Conservation (phyloP, 2,329 filamentous ascomycete genomes). For the Pseudocercospora musae region DNA sequence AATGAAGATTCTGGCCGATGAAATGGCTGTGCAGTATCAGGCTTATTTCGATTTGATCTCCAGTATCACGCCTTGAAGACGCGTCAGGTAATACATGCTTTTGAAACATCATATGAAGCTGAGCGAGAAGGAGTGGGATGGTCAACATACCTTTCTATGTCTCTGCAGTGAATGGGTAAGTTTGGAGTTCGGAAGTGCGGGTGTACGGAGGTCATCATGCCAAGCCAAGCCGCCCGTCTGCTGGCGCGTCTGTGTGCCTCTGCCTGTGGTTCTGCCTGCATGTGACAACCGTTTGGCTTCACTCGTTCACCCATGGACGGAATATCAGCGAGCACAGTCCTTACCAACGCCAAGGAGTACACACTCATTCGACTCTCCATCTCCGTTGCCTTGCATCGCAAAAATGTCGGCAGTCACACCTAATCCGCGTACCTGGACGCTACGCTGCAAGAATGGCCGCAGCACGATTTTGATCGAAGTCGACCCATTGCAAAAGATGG, state of each 20-base stretch:
- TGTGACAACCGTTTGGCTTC: background rate
- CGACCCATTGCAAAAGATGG: slow-evolving; percentile 42
- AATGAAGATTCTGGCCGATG: background rate
- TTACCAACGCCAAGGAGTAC: background rate
- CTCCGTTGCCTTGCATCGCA: background rate
- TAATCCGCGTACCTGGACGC: slow-evolving; percentile 37
- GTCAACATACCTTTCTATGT: background rate
- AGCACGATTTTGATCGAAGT: slow-evolving; percentile 48
- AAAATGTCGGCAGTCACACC: slow-evolving; percentile 24
- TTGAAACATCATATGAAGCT: slow-evolving; percentile 2
- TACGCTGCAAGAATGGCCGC: slow-evolving; percentile 47
- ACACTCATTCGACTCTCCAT: background rate
- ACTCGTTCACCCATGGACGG: background rate
- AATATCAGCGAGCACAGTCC: background rate
- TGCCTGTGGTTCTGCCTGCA: background rate
- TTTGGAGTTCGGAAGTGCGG: too few relatives aligned
- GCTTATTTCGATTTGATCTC: background rate
- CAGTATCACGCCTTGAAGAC: slow-evolving; percentile 2
- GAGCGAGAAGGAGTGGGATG: background rate
- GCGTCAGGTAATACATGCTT: slow-evolving; percentile 9
- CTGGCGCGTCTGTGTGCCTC: background rate
- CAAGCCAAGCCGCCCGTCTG: background rate
- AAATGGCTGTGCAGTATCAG: background rate
- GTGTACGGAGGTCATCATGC: background rate
- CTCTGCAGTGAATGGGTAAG: background rate